These are phyloP conservation scores for Jackrogersella minutella DNA, from an alignment of 495 filamentous ascomycete genomes.

Conservation along the genomic window DNA sequence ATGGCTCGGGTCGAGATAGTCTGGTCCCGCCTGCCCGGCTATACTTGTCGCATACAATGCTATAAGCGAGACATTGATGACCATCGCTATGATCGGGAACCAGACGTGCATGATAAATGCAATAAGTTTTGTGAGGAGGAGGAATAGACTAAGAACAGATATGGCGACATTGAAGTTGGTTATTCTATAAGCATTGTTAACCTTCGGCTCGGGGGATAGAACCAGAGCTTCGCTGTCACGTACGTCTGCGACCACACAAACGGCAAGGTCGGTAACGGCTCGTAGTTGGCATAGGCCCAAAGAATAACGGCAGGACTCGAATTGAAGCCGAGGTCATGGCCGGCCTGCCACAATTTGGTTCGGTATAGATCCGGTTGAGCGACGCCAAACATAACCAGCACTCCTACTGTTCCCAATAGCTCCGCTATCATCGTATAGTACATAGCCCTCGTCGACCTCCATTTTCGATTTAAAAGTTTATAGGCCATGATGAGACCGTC, in stretches of 20 bases:
- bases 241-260: slow-evolving; percentile 87
- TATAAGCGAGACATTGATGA: slow-evolving; percentile 65
- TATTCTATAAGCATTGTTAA: slow-evolving; percentile 59
- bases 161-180: slow-evolving; percentile 85
- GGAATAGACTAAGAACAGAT: slow-evolving; percentile 75
- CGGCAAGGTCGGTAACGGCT: slow-evolving; percentile 67
- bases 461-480: slow-evolving; percentile 59
- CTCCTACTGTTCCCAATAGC: slow-evolving; percentile 70
- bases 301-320: slow-evolving; percentile 75
- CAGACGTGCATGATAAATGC: slow-evolving; percentile 76
- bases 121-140: slow-evolving; percentile 70
- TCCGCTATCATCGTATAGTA: slow-evolving; percentile 74
- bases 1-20: slow-evolving; percentile 76
- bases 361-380: slow-evolving; percentile 81
- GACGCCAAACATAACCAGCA: slow-evolving; percentile 82
- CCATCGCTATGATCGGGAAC: slow-evolving; percentile 69
- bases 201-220: slow-evolving; percentile 6
- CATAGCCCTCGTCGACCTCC: slow-evolving; percentile 70
- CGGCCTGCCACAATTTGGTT: slow-evolving; percentile 82
- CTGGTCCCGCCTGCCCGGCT: slow-evolving; percentile 78
- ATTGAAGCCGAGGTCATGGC: slow-evolving; percentile 81
- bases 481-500: slow-evolving; percentile 50
- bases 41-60: slow-evolving; percentile 73
- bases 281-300: slow-evolving; percentile 81
- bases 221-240: slow-evolving; percentile 45